Base-by-base conservation (phyloP, 192 early-diverging fungal genomes). In the Gaertneriomyces sp. region DNA sequence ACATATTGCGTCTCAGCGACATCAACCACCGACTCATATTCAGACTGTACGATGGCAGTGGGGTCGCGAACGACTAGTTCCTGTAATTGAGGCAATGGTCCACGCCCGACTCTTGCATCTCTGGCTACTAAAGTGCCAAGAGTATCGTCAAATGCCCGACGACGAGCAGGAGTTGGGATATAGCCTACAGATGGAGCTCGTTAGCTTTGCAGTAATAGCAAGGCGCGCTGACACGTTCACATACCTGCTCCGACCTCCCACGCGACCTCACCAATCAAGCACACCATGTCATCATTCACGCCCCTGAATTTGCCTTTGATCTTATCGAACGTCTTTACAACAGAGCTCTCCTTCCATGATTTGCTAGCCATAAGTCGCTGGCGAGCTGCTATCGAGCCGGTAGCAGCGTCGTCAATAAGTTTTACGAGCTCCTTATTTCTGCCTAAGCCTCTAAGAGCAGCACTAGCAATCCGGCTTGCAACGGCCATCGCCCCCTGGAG, bases 381-480 rank as follows among this genome's bases (percentile, higher is more conserved):
- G n/a, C 16, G 16, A 11, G 54, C 54, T 11, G n/a, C 54, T n/a
- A 25, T 17, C 1, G n/a, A 12, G 25, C 54, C 54, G n/a, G n/a
- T 17, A 12, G 16, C 54, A 25, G 54, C 54, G n/a, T n/a, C 54
- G 11, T 56, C 54, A 33, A 56, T 56, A 25, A 33, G 16, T 25
- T 56, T n/a, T 14, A 25, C 54, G 25, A 33, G 11, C 10, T 56
- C 25, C 54, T 19, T n/a, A 25, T 56, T 33, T 12, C 20, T 33
- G n/a, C 54, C 54, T 17, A 56, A 17, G 12, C 54, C 54, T 56
- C 3, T 12, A 11, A 56, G 12, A 25, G 16, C 54, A 12, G 16
- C 16, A 56, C 54, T 56, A 25, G 54, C 54, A 25, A 49, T 49
- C 11, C 47, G 47, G 17, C 54, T 25, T 12, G 54, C n/a, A 56